Evolutionary conservation across 2,329 filamentous ascomycete genomes (phyloP).

Genomic region (Stylonectria norvegica): DNA sequence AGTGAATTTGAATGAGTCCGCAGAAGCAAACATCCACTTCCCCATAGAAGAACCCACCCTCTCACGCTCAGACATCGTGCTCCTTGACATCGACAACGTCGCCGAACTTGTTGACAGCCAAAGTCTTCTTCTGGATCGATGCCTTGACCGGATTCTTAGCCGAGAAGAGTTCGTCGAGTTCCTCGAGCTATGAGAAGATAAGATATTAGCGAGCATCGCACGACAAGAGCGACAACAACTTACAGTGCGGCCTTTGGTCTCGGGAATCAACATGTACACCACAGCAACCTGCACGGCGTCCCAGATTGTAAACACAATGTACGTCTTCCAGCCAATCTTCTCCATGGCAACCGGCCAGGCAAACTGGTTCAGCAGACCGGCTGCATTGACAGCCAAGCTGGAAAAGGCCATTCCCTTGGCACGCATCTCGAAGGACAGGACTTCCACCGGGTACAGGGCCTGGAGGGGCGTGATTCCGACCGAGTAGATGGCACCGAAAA

Average conservation of each 20-base stretch:
- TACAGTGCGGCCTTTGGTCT: conserved; percentile 27
- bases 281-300: conserved; percentile 25
- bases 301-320: conserved; percentile 34
- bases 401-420: conserved; percentile 3
- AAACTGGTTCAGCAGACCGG: conserved; percentile 1
- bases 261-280: conserved; percentile 36
- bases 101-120: conserved; percentile 34
- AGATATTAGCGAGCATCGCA: too few species aligned
- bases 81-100: conserved; percentile 31
- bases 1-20: neutral
- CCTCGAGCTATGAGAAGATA: too few species aligned
- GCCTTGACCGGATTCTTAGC: conserved; percentile 15
- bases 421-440: conserved; percentile 3
- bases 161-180: conserved; percentile 27
- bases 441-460: conserved; percentile 2
- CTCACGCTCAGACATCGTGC: conserved; percentile 3
- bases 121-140: conserved; percentile 26
- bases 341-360: conserved; percentile 1
- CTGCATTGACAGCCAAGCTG: neutral
- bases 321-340: conserved; percentile 37
- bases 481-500: conserved; percentile 22
- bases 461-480: conserved; percentile 1
- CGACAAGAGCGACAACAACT: too few species aligned
- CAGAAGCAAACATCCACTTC: too few species aligned
- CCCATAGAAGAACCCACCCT: too few species aligned